Evolutionary conservation across 2,329 filamentous ascomycete species (phyloP), one percentile per base, ranked within the genome.

Genomic region (Xylaria hypoxylon): DNA sequence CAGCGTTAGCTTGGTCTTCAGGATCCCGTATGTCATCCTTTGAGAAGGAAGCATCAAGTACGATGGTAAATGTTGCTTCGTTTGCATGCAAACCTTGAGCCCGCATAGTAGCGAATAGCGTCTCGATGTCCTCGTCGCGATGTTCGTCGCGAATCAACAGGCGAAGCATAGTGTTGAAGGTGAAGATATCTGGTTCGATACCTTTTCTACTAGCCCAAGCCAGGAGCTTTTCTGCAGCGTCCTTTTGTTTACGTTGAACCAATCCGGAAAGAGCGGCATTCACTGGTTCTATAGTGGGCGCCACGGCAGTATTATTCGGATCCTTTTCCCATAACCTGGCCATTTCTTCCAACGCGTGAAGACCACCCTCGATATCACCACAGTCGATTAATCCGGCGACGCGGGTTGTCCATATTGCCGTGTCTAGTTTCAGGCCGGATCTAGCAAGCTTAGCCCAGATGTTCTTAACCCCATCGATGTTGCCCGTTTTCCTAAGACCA

Each of bases 211-310:
- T 80, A 1, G 89, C 88, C 84, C 89, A 92, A 10, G 77, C 73
- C 3, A 93, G 81, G 8, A 92, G 80, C 19, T 81, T 79, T 28
- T 83, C 79, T 22, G 88, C 87, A 3, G 82, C 81, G 1, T 80
- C 77, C 33, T 82, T 75, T 68, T 86, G 83, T 52, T 78, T 72
- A n/a, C 78, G 76, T 3, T 79, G 79, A 6, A 92, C 79, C 15
- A 95, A 79, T 2, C 86, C 89, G n/a, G 84, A 83, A 56, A 95
- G 82, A 11, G 88, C 89, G 7, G 90, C 87, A 74, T 96, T 95
- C 78, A 96, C 81, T 1, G 89, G 86, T 62, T 84, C 85, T 52
- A 90, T 87, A 13, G 80, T 85, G 1, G 91, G 92, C 68, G 87
- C 83, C 6, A 89, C 82, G 5, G 84, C 84, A 2, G 70, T 61